Conservation (phyloP, 208 protist species). For the Tetramitus jugosus region DNA sequence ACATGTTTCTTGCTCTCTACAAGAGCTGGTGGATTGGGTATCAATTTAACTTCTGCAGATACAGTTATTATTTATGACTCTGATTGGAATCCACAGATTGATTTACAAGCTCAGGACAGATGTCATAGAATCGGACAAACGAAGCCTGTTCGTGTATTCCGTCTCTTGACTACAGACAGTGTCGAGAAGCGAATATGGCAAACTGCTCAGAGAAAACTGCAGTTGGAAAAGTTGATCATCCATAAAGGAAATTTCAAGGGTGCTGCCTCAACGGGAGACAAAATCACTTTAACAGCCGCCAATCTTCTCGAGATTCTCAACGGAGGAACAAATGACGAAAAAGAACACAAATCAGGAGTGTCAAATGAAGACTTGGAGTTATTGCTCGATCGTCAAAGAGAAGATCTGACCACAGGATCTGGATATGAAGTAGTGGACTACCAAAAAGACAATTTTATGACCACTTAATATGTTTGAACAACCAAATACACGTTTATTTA, state of each 20-base stretch:
- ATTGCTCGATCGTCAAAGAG: neutral
- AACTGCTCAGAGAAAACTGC: conserved; percentile 50
- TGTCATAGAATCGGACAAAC: conserved; percentile 59
- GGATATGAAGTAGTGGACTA: neutral
- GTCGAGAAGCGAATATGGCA: conserved; percentile 57
- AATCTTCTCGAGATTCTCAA: conserved; percentile 12
- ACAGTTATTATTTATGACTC: conserved; percentile 58
- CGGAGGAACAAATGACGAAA: neutral
- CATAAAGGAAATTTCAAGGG: conserved; percentile 25
- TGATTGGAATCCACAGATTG: conserved; percentile 74
- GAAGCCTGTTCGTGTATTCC: conserved; percentile 58
- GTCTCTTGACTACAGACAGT: conserved; percentile 55
- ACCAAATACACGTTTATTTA: too few relatives aligned
- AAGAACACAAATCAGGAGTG: neutral
- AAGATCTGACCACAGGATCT: neutral
- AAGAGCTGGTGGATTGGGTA: conserved; percentile 28
- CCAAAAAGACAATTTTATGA: too few relatives aligned
- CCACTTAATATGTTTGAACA: too few relatives aligned
- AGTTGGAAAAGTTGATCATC: conserved; percentile 42
- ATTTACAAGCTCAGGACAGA: conserved; percentile 58
- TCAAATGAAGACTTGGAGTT: neutral
- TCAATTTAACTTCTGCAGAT: conserved; percentile 29
- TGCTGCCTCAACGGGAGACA: neutral
- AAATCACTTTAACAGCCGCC: neutral
- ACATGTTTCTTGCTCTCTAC: conserved; percentile 31